Evolutionary conservation across 73 alveolate genomes (phyloP).

Genomic region (Paramecium biaurelia): DNA sequence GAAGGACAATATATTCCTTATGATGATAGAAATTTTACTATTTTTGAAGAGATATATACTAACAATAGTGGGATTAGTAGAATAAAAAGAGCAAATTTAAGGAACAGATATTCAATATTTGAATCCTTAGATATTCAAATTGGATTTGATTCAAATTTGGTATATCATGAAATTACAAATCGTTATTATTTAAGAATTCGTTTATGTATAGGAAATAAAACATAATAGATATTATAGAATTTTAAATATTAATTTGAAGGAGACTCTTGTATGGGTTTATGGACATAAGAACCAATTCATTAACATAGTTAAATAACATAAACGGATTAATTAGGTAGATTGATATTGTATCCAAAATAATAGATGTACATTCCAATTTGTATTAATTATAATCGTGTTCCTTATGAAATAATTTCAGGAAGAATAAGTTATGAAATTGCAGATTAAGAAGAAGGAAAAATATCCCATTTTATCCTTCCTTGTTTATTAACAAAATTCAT

Average conservation of each 20-base stretch:
- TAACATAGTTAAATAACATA: not conserved
- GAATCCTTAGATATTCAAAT: not conserved
- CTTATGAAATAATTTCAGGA: not conserved
- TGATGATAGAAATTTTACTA: constrained; percentile 1
- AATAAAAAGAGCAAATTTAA: not conserved
- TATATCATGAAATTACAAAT: constrained; percentile 36
- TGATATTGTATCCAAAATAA: not conserved
- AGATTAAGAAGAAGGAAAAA: not conserved
- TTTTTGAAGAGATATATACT: not conserved
- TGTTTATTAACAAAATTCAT: constrained; percentile 23
- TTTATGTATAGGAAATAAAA: not conserved
- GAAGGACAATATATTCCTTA: constrained; percentile 33
- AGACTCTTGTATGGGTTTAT: constrained; percentile 2
- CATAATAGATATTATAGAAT: not conserved
- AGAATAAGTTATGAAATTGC: not conserved
- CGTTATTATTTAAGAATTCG: not conserved
- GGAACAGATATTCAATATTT: not conserved
- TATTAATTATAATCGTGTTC: constrained; percentile 11
- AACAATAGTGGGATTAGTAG: not conserved
- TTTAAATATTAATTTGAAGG: not conserved
- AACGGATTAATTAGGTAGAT: not conserved
- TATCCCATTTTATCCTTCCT: not conserved
- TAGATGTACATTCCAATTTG: not conserved
- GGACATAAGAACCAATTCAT: not conserved
- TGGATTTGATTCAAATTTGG: not conserved